Conservation (phyloP, 225 moss, liverwort and hornwort species). For the Pseudisothecium myosuroides region DNA sequence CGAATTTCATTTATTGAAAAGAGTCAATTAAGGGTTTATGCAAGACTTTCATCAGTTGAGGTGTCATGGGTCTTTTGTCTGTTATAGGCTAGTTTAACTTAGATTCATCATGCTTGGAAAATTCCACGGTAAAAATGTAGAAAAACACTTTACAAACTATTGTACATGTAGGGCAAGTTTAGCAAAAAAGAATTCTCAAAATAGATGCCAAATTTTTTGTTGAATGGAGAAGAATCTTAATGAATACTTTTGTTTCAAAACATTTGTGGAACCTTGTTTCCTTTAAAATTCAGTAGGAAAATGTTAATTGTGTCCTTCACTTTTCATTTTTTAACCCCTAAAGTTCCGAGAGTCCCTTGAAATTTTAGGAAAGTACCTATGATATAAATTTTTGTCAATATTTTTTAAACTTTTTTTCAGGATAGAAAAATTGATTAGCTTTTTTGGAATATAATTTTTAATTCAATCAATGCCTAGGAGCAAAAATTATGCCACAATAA, state of each 20-base stretch:
- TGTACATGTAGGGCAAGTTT: accelerated
- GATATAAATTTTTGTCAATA: neutral
- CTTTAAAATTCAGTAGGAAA: accelerated
- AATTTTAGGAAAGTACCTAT: no score
- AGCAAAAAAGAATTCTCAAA: neutral
- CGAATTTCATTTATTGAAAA: neutral
- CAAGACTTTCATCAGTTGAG: neutral
- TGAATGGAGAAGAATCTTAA: neutral
- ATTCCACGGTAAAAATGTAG: neutral
- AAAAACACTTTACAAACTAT: accelerated
- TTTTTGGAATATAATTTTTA: no score
- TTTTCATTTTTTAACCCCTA: neutral
- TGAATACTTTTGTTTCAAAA: no score
- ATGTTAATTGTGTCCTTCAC: accelerated
- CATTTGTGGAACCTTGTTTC: accelerated
- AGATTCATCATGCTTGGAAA: accelerated
- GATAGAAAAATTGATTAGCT: no score
- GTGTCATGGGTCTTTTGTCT: no score
- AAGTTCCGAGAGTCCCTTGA: accelerated
- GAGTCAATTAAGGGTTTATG: accelerated
- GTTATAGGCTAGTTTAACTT: accelerated
- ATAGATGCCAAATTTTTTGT: neutral
- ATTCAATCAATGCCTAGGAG: accelerated
- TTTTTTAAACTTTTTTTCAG: no score
- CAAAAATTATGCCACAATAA: neutral